A percentile compares a stretch with the other conserved stretches of the same genome.
Evolutionary conservation across 495 filamentous ascomycete genomes (phyloP).

Genomic region (Penicillium coprophilum): DNA sequence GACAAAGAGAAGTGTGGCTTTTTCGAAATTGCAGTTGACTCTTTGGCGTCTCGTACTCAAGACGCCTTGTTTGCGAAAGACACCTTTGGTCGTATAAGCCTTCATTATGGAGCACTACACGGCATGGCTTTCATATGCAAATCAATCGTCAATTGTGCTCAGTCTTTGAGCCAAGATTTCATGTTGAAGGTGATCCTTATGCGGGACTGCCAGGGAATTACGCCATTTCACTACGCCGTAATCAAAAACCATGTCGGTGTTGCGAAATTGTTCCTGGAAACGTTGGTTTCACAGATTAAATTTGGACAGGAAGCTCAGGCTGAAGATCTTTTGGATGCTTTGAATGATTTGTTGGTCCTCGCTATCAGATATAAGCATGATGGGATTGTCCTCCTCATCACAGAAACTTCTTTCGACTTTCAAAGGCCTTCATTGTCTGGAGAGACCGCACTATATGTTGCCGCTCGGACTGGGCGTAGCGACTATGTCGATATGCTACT

Average conservation of each 20-base stretch:
- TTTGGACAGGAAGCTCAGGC: too few relatives aligned
- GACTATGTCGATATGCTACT: background rate
- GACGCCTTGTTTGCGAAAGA: conserved; percentile 9
- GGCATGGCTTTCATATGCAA: conserved; percentile 6
- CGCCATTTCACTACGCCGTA: conserved; percentile 14
- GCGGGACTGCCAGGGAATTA: conserved; percentile 10
- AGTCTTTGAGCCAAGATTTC: background rate
- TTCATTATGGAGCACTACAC: conserved; percentile 21
- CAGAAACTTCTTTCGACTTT: background rate
- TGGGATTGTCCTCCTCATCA: conserved; percentile 15
- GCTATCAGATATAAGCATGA: conserved; percentile 14
- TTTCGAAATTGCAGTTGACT: background rate
- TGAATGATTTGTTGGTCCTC: conserved; percentile 4
- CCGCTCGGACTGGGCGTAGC: background rate
- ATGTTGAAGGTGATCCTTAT: conserved; percentile 2
- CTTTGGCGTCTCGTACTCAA: background rate
- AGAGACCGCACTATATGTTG: conserved; percentile 17
- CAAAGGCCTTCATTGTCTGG: conserved; percentile 1
- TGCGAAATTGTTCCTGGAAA: conserved; percentile 4
- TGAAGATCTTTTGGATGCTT: background rate
- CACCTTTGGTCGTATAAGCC: conserved; percentile 10
- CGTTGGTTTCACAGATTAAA: background rate
- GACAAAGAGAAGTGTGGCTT: background rate
- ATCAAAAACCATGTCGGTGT: conserved; percentile 10
- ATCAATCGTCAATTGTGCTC: conserved; percentile 2